Conservation (phyloP, 2,329 filamentous ascomycete genomes). For the Fusarium verticillioides region DNA sequence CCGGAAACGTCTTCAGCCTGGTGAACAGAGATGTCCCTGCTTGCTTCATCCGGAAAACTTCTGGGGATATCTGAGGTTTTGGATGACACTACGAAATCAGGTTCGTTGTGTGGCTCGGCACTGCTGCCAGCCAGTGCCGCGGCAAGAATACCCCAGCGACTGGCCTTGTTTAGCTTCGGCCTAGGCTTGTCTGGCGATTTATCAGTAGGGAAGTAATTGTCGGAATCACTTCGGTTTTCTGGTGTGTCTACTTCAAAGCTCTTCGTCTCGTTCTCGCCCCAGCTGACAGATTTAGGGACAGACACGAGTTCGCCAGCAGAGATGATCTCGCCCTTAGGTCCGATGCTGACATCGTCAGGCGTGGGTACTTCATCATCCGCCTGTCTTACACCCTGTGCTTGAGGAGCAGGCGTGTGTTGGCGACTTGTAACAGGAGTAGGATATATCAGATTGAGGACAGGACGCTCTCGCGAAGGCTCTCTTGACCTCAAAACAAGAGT, state of each 20-base stretch:
- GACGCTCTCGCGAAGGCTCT: constrained; percentile 66
- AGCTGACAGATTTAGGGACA: constrained; percentile 68
- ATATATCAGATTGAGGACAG: constrained; percentile 68
- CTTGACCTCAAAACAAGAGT: constrained; percentile 55
- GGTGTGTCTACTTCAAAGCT: constrained; percentile 71
- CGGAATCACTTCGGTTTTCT: constrained; percentile 53
- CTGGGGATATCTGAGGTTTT: constrained; percentile 18
- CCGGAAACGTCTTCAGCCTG: constrained; percentile 38
- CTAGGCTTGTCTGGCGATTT: constrained; percentile 46
- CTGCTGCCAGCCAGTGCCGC: constrained; percentile 60
- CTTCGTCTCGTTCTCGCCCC: constrained; percentile 73
- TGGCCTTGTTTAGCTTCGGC: constrained; percentile 53
- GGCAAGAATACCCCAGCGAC: constrained; percentile 64
- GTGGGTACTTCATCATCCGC: constrained; percentile 27
- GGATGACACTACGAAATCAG: constrained; percentile 38
- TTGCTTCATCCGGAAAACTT: constrained; percentile 26
- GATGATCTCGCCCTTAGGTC: constrained; percentile 56
- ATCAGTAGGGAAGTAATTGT: constrained; percentile 44
- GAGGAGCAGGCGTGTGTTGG: constrained; percentile 56
- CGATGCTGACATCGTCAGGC: constrained; percentile 52
- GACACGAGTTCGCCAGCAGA: constrained; percentile 39
- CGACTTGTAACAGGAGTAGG: constrained; percentile 64
- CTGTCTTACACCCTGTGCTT: constrained; percentile 34
- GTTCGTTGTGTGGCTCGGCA: constrained; percentile 51
- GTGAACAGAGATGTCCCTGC: constrained; percentile 33